phyloP scores from a whole-genome alignment of 2,329 filamentous ascomycete genomes.

The Ophioceras dolichostomum region DNA sequence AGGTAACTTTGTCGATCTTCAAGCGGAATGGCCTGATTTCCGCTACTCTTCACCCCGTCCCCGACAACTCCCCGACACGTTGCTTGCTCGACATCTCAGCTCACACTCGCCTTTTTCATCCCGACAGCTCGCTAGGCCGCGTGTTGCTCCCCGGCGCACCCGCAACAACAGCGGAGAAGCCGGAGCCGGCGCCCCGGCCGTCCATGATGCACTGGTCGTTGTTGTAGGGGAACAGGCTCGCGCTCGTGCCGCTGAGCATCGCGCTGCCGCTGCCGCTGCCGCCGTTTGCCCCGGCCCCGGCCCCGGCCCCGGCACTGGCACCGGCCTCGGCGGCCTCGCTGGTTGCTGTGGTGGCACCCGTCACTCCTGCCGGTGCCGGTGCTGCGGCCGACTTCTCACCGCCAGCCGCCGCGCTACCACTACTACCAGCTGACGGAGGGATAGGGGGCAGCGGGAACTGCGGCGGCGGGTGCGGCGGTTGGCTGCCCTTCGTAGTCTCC shows the following conservation, averaged over 20 bases:
- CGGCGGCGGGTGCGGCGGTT: not conserved
- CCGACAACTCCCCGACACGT: too few species aligned
- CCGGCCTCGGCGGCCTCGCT: not conserved
- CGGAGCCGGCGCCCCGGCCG: not conserved
- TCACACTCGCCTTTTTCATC: not conserved
- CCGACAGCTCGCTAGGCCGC: not conserved
- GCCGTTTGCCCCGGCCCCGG: not conserved
- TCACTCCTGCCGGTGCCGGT: too few species aligned
- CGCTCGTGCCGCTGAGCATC: not conserved
- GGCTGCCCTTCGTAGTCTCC: too few species aligned
- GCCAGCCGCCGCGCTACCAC: too few species aligned
- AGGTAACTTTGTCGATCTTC: too few species aligned
- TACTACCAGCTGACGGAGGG: too few species aligned
- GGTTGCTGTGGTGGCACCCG: not conserved
- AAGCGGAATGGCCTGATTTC: too few species aligned
- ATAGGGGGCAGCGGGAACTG: not conserved
- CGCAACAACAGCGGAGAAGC: not conserved
- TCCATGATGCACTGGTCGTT: not conserved
- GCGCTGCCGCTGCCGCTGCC: not conserved
- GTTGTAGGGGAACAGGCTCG: not conserved
- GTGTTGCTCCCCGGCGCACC: not conserved
- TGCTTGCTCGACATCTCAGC: too few species aligned
- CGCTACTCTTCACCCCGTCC: too few species aligned
- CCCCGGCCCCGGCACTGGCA: not conserved
- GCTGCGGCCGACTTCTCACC: too few species aligned